Evolutionary conservation across 2,329 filamentous ascomycete genomes (phyloP).

Genomic region (Colletotrichum echinochloae): DNA sequence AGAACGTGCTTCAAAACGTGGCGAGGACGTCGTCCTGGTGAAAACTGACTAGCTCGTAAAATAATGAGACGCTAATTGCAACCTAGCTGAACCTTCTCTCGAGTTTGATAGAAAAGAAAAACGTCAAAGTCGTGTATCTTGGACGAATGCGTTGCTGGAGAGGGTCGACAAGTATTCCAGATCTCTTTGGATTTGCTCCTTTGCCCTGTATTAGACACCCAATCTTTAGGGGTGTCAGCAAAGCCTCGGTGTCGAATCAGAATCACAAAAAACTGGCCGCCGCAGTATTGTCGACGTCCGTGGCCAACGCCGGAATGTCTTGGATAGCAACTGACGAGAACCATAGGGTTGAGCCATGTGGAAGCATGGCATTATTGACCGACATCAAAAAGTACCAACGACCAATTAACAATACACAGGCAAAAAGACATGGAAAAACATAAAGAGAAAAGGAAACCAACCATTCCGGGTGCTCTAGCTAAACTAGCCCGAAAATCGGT

Average conservation of each 20-base stretch:
- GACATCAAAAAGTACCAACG: background rate
- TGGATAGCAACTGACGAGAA: background rate
- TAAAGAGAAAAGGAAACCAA: background rate
- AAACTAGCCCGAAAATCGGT: background rate
- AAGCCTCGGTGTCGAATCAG: background rate
- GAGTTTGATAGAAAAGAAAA: background rate
- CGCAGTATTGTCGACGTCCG: background rate
- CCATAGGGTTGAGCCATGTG: background rate
- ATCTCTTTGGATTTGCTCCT: background rate
- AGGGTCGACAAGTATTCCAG: background rate
- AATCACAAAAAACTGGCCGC: background rate
- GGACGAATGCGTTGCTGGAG: slow-evolving; percentile 1
- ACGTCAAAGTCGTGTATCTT: background rate
- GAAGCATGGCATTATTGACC: background rate
- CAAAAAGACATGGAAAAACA: too few species aligned
- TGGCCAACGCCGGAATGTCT: background rate
- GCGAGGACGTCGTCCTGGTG: background rate
- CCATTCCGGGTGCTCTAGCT: background rate
- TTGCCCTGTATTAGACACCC: background rate
- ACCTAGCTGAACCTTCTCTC: background rate
- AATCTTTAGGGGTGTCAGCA: background rate
- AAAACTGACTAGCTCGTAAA: background rate
- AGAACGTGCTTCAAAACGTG: slow-evolving; percentile 10
- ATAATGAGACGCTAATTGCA: background rate
- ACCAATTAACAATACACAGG: background rate